Evolutionary conservation across 2,329 filamentous ascomycete species (phyloP), one percentile per base, ranked within the genome.

Genomic region (Diplodia corticola): DNA sequence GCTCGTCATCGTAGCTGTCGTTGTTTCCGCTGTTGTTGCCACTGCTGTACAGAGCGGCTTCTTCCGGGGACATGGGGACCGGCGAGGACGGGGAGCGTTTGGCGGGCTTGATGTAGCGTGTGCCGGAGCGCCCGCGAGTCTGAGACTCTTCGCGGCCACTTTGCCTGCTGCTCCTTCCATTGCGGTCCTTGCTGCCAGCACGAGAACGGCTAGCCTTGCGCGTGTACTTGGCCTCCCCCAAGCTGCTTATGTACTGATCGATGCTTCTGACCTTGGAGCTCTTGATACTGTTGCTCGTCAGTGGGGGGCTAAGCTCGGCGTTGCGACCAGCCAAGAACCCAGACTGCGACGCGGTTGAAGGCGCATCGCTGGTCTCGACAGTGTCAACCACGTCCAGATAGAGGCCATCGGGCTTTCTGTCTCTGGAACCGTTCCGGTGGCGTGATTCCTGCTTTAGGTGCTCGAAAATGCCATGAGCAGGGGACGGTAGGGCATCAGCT

Each of bases 61-160:
- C 93, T 71, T 97, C 92, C 0, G 93, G 93, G 3, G 93, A 96
- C 93, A 97, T 97, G 3, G 93, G 92, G 1, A 97, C 85, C 0
- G 94, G 94, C 0, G 94, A 97, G 1, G 92, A 96, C 0, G 94
- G 94, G 1, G 94, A 97, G 24, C 91, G 85, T 78, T 97, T 96
- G 13, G 88, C 86, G 20, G 90, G 87, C 73, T 88, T 90, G 69
- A 90, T 92, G 69, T 88, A 89, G 24, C 89, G 86, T 51, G 86
- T 83, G 13, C 85, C 81, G 26, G 84, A 84, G 68, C 91, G 86
- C 22, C 91, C 91, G 66, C 91, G 88, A 49, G 90, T 89, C 69
- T 89, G 86, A 0, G 91, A 92, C 22, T 64, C 33, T 22, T 73
- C 71, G 6, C 66, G 61, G 10, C 33, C 33, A 20, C 61, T 24